These are phyloP conservation scores for Geotrichum reessii DNA, from an alignment of 1,139 yeast species.

Conservation along the genomic window DNA sequence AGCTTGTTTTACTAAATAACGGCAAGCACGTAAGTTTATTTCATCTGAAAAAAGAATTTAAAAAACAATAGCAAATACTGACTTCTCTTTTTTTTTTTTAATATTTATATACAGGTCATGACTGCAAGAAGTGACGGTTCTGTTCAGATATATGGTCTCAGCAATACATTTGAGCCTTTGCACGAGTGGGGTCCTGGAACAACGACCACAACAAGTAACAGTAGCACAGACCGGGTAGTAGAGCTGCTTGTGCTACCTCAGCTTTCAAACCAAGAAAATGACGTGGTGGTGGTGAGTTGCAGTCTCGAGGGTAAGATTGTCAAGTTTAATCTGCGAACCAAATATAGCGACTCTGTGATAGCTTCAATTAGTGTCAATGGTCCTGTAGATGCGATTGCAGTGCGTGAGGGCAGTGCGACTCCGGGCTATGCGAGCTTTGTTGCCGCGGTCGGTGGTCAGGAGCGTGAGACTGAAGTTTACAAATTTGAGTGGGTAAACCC, in stretches of 20 bases:
- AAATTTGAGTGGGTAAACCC: slow-evolving; percentile 12
- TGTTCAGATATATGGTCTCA: slow-evolving; percentile 13
- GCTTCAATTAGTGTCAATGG: slow-evolving; percentile 15
- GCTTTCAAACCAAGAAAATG: slow-evolving; percentile 5
- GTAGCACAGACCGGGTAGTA: slow-evolving; percentile 12
- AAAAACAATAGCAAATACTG: background rate
- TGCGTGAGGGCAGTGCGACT: slow-evolving; percentile 17
- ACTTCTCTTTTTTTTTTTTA: background rate
- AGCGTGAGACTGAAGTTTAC: slow-evolving; percentile 40
- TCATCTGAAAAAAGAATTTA: background rate
- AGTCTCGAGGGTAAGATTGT: slow-evolving; percentile 21
- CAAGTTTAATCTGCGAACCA: slow-evolving; percentile 15
- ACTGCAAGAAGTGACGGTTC: slow-evolving; percentile 19
- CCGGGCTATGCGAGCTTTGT: slow-evolving; percentile 1
- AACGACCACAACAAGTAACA: background rate
- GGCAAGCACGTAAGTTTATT: slow-evolving; percentile 18
- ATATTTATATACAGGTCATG: background rate
- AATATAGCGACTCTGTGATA: slow-evolving; percentile 9
- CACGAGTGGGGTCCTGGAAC: slow-evolving; percentile 12
- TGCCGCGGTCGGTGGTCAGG: slow-evolving; percentile 43
- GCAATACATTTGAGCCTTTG: background rate
- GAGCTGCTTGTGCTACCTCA: slow-evolving; percentile 16
- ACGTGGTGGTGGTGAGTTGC: slow-evolving; percentile 13
- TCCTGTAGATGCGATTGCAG: slow-evolving; percentile 18
- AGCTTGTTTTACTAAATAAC: slow-evolving; percentile 20